Conservation (phyloP, 1,284 basidiomycete genomes). For the Mycosarcoma mackinlayi region DNA sequence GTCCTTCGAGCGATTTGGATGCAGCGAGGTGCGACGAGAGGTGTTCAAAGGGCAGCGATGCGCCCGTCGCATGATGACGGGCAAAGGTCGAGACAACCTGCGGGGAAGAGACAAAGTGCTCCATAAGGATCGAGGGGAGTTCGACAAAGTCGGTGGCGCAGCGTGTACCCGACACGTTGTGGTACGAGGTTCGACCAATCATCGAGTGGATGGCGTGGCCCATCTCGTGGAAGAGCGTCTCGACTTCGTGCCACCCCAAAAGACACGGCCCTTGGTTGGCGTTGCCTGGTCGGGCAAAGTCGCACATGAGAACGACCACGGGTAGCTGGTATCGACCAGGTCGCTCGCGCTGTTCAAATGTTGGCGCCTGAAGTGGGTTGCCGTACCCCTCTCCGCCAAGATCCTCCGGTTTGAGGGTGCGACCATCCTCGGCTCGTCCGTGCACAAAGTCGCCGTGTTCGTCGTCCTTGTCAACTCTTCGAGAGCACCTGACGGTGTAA, state of each 20-base stretch:
- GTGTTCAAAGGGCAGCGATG: constrained; percentile 78
- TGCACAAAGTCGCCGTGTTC: constrained; percentile 74
- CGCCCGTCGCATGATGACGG: constrained; percentile 73
- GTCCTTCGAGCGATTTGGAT: constrained; percentile 51
- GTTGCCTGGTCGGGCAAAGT: constrained; percentile 79
- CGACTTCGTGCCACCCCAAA: constrained; percentile 91
- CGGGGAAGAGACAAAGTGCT: constrained; percentile 88
- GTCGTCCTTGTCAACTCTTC: constrained; percentile 91
- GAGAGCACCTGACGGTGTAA: constrained; percentile 94
- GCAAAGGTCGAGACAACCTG: constrained; percentile 83
- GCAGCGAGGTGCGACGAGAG: constrained; percentile 66
- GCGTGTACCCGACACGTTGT: constrained; percentile 97
- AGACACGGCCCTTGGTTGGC: constrained; percentile 78
- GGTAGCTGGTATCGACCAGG: constrained; percentile 79
- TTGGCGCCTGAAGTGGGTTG: constrained; percentile 55
- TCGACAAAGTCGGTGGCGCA: constrained; percentile 99
- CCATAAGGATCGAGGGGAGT: constrained; percentile 97
- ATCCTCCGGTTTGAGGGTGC: constrained; percentile 19
- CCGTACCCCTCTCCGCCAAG: constrained; percentile 35
- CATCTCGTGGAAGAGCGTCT: constrained; percentile 98
- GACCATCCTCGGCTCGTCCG: constrained; percentile 69
- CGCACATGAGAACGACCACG: constrained; percentile 88
- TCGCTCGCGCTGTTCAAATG: constrained; percentile 71
- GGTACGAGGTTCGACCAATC: constrained; percentile 96
- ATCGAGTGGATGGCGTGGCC: constrained; percentile 99